Base-by-base conservation (phyloP, 495 filamentous ascomycete genomes). In the Aspergillus ellipticus region DNA sequence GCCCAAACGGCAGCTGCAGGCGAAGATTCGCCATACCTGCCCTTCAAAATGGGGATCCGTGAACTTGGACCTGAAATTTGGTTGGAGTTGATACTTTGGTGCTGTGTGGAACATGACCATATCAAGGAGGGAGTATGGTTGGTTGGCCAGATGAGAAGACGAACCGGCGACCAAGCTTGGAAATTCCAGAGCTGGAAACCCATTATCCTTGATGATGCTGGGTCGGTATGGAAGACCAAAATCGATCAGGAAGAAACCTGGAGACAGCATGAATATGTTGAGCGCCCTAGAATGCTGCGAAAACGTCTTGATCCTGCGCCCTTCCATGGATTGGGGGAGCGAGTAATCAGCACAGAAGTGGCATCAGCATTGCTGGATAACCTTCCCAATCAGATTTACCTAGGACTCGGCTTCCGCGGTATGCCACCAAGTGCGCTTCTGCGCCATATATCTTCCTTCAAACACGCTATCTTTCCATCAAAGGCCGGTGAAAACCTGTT, bases 41-140 rank as follows among this genome's bases (percentile, higher is more conserved):
- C 74, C 16, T 78, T 78, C 58, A 79, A 77, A 37, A 68, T 81
- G 21, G 68, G 72, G 21, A 67, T 84, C n/a, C 70, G 73, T 47
- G 77, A 80, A 35, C 64, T 86, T 2, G 78, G 79, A 1, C 77
- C 79, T 17, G 81, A 85, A 53, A 70, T 87, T 19, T 88, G 85
- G 85, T 65, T 88, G 2, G 85, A 88, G 58, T 70, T 87, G 11
- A 74, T 87, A 43, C 72, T 88, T 7, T 88, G 84, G 85, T 81
- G 79, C 53, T 88, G 85, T 61, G 72, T 86, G 22, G 82, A 87
- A 60, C 80, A 83, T 55, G 80, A 80, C 6, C 83, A 81, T 70
- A 64, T 79, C 9, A 66, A 63, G 42, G 80, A 84, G 57, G 85
- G 82, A 19, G 62, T 72, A 42, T 72, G 67, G 48, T 71, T 88